Percentiles rank a stretch among this genome's conserved stretches.
These are phyloP conservation scores for Paraphoma sp. DNA, from an alignment of 2,329 filamentous ascomycete species.

Conservation along the genomic window DNA sequence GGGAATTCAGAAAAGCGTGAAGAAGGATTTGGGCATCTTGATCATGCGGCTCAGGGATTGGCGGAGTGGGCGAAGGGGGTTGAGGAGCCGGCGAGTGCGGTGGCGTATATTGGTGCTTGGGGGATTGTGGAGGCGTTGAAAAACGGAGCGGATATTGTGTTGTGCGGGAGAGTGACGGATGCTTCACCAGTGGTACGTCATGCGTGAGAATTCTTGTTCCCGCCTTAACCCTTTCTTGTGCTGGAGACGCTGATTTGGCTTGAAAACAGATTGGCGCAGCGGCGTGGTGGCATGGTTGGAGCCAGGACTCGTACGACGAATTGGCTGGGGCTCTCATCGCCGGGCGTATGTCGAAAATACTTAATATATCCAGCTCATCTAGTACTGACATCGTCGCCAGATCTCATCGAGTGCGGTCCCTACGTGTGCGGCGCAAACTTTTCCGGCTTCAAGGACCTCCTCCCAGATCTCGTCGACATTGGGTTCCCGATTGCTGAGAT, in stretches of 20 bases:
- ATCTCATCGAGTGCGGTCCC: not conserved
- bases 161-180: not conserved
- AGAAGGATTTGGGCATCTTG: slow-evolving; percentile 3
- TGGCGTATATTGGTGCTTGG: slow-evolving; percentile 43
- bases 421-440: not conserved
- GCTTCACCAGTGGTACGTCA: not conserved
- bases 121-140: slow-evolving; percentile 21
- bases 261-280: not conserved
- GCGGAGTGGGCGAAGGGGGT: slow-evolving; percentile 42
- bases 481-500: not conserved
- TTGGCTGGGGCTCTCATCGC: not conserved
- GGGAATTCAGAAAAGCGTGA: no score
- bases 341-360: no score
- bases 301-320: not conserved
- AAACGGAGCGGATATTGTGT: slow-evolving; percentile 11
- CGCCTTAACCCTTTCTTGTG: no score
- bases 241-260: no score
- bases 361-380: no score
- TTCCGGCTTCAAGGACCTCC: not conserved
- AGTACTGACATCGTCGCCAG: no score
- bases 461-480: not conserved
- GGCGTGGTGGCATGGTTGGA: not conserved
- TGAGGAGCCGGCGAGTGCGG: slow-evolving; percentile 28
- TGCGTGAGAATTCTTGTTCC: no score
- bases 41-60: slow-evolving; percentile 32